Base-by-base conservation (phyloP, 2,329 filamentous ascomycete species). In the Penicillium nordicum region DNA sequence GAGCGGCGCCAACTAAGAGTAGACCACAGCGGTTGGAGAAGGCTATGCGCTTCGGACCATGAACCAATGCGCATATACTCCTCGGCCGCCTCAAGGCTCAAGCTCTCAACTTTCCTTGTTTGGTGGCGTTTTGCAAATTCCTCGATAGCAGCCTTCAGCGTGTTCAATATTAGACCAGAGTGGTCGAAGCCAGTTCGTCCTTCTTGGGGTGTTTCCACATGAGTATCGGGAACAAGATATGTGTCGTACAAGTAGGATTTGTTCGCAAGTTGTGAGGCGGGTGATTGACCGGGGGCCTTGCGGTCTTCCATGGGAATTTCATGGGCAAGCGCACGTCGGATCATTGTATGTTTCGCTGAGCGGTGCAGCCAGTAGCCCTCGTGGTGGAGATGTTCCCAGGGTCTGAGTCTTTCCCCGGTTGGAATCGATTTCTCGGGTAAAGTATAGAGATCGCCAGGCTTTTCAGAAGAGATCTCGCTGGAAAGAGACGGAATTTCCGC, bases 341-440 rank as follows among this genome's bases (percentile, higher is more conserved):
- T 67, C 62, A 77, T 75, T 9, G 81, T 76, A 63, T 83, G 79
- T 48, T 79, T 80, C 12, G 79, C 79, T 7, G 83, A 77, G 18
- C 82, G 72, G 57, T 80, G 75, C 44, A 82, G 70, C 84, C 84
- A 87, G 68, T 87, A 87, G 1, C 84, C 84, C 56, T 84, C 74
- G 66, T 87, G 84, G 58, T 86, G 84, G 14, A 87, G 73, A 14
- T 80, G 69, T 58, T 85, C 79, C 80, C 83, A 86, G 0, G 84
- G 83, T 8, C 73, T 74, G n/a, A 82, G 59, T 40, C 76, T 74
- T 47, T 86, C 82, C 21, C 74, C 74, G 4, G 75, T 59, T 2
- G 78, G 71, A 41, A 80, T 72, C 2, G 76, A 68, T 65, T 82
- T 85, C 57, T 85, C 83, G 2, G 79, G 77, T 10, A 80, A 67